phyloP scores from a whole-genome alignment of 257 asterid genomes.

The Coffea canephora region DNA sequence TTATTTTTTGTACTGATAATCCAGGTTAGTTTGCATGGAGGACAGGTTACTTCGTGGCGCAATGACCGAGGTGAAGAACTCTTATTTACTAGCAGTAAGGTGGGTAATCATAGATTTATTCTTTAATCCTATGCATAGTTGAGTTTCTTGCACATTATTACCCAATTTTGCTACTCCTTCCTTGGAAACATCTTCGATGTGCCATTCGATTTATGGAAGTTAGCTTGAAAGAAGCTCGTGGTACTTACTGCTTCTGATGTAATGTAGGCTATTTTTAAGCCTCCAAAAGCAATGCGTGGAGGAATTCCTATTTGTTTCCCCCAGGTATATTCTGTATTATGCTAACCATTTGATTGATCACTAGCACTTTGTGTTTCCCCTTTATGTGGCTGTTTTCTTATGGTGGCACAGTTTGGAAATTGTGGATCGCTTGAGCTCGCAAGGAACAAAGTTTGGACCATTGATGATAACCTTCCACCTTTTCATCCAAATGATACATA shows the following conservation, averaged over 20 bases:
- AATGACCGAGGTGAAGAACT: constrained; percentile 89
- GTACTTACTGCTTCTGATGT: constrained; percentile 8
- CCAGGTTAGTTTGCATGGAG: constrained; percentile 91
- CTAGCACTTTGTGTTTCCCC: neutral
- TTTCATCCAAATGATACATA: constrained; percentile 47
- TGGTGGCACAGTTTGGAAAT: constrained; percentile 57
- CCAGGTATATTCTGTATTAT: constrained; percentile 47
- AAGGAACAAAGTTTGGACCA: constrained; percentile 74
- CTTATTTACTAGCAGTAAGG: constrained; percentile 89
- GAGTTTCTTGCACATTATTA: neutral
- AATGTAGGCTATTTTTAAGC: constrained; percentile 71
- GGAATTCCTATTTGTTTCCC: constrained; percentile 91
- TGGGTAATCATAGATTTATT: constrained; percentile 15
- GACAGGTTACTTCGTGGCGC: constrained; percentile 91
- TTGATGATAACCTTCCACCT: constrained; percentile 81
- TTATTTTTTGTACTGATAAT: constrained; percentile 13
- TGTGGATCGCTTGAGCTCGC: constrained; percentile 70
- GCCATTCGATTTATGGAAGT: neutral
- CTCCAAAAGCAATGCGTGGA: constrained; percentile 88
- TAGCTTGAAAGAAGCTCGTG: neutral
- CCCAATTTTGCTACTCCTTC: neutral
- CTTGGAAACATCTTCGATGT: neutral
- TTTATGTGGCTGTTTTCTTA: constrained; percentile 16
- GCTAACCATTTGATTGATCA: neutral
- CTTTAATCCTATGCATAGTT: neutral